phyloP scores from a whole-genome alignment of 1,139 yeast species.

The Yamadazyma kanchanaburiensis region DNA sequence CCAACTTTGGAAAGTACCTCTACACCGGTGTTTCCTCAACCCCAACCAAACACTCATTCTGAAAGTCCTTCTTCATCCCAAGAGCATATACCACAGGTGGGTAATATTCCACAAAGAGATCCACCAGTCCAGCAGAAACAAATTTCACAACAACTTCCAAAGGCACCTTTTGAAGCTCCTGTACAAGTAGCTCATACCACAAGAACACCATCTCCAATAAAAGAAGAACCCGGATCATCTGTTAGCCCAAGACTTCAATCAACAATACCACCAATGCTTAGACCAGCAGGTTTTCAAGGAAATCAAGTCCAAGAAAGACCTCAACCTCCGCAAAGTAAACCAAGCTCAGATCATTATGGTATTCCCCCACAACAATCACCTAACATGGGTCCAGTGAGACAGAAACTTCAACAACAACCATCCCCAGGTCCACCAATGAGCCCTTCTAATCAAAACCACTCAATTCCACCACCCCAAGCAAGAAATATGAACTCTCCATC shows the following conservation, averaged over 20 bases:
- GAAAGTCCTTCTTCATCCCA: neutral
- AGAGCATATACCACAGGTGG: neutral
- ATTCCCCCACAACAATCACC: too few relatives aligned
- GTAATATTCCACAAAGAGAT: too few relatives aligned
- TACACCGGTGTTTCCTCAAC: neutral
- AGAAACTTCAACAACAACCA: constrained; percentile 2
- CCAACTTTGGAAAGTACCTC: constrained; percentile 1
- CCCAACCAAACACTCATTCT: neutral
- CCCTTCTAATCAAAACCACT: constrained; percentile 4
- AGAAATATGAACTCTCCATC: too few relatives aligned
- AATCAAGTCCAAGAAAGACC: neutral
- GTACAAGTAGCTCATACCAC: neutral
- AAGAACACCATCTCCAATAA: constrained; percentile 11
- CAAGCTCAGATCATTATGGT: too few relatives aligned
- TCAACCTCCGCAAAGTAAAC: constrained; percentile 1
- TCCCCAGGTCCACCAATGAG: constrained; percentile 3
- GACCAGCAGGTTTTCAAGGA: constrained; percentile 5
- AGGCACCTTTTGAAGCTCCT: constrained; percentile 3
- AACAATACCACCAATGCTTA: constrained; percentile 7
- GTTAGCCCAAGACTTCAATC: too few relatives aligned
- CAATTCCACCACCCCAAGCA: too few relatives aligned
- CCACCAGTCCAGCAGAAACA: constrained; percentile 7
- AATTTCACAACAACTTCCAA: constrained; percentile 1
- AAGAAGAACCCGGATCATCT: too few relatives aligned
- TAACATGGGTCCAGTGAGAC: too few relatives aligned